Conservation (phyloP, 176 grass and related monocot species). For the Oryza officinalis region DNA sequence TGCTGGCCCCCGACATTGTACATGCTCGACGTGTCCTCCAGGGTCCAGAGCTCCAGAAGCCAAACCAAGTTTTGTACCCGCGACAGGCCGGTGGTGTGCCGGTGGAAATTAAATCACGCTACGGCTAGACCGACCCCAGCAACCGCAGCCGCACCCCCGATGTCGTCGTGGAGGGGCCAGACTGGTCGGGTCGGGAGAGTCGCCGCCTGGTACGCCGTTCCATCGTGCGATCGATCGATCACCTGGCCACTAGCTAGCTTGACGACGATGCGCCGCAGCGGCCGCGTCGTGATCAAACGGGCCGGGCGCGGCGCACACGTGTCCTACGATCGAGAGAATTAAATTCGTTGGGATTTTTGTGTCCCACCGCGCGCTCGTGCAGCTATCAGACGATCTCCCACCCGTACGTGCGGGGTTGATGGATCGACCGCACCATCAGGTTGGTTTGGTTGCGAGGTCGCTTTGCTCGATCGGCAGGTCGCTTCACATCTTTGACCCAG, state of each 20-base stretch:
- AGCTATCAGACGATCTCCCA: not conserved
- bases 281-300: slow-evolving; percentile 25
- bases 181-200: not conserved
- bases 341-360: not conserved
- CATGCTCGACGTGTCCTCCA: no score
- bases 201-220: not conserved
- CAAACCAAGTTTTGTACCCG: not conserved
- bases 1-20: no score
- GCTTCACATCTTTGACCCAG: slow-evolving; percentile 43
- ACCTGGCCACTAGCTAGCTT: not conserved
- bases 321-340: not conserved
- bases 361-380: not conserved
- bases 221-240: not conserved
- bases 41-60: not conserved
- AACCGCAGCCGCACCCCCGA: no score
- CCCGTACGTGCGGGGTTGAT: not conserved
- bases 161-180: not conserved
- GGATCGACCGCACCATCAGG: not conserved
- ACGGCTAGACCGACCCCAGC: not conserved
- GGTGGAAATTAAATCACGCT: not conserved
- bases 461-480: slow-evolving; percentile 31
- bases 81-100: not conserved
- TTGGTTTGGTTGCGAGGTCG: slow-evolving; percentile 27
- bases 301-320: not conserved
- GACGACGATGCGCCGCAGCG: not conserved